phyloP scores from a whole-genome alignment of 164 flowering plant species.

The Aristolochia fimbriata region DNA sequence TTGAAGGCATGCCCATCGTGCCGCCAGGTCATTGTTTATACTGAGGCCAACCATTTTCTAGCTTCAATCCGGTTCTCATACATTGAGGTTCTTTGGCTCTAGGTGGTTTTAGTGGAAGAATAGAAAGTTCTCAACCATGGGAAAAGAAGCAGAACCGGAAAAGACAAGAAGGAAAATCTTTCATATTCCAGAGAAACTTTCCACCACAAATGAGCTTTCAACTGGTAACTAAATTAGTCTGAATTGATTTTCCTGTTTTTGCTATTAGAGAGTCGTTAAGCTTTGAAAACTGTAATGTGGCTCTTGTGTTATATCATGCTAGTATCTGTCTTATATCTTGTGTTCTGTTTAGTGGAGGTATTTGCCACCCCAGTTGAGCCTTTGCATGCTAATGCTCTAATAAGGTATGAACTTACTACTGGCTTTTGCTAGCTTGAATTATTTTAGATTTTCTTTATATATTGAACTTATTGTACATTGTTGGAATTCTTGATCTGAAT shows the following conservation, averaged over 20 bases:
- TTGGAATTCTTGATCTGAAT: constrained; percentile 1
- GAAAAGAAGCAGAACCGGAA: not conserved
- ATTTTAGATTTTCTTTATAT: too few species aligned
- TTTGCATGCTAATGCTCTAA: constrained; percentile 47
- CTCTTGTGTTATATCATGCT: not conserved
- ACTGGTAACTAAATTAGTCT: constrained; percentile 30
- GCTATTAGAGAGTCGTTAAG: not conserved
- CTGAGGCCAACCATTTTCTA: too few species aligned
- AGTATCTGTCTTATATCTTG: constrained; percentile 1
- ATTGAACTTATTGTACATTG: not conserved
- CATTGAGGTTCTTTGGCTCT: not conserved
- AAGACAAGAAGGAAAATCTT: constrained; percentile 41
- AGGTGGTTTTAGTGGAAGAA: not conserved
- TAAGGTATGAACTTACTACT: constrained; percentile 35
- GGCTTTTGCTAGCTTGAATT: not conserved
- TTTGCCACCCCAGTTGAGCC: constrained; percentile 59
- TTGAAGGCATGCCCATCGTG: too few species aligned
- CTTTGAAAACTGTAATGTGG: not conserved
- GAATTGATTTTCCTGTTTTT: not conserved
- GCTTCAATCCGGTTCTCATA: too few species aligned
- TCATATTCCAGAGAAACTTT: constrained; percentile 51
- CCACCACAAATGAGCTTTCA: constrained; percentile 39
- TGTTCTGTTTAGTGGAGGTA: constrained; percentile 37
- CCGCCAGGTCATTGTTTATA: too few species aligned
- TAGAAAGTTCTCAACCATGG: not conserved